Evolutionary conservation across 768 basidiomycete genomes (phyloP), one percentile per base, ranked within the genome.

Genomic region (Tricholoma sp.): DNA sequence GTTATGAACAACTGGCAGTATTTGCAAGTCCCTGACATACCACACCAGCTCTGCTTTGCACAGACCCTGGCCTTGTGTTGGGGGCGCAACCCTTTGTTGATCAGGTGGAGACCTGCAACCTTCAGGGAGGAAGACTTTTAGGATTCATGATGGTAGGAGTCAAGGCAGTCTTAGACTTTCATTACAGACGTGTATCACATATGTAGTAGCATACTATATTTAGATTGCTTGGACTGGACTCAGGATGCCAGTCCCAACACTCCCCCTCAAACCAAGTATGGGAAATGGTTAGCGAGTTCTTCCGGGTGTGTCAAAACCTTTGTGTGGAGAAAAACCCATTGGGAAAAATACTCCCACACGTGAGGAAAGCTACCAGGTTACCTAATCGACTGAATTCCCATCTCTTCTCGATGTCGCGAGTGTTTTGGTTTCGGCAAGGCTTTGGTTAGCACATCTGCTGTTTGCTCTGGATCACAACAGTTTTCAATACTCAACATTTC

Each of bases 371-470:
- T 39, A 39, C 37, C 16, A 14, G 37, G 37, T 39, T 39, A 39
- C 24, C 24, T n/a, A 14, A 39, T 39, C 16, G 14, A n/a, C 16
- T 39, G 37, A 39, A 39, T 39, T 16, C 37, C 37, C 16, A 39
- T 57, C 60, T 11, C 52, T 55, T 5, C 41, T 61, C 2, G 9
- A 29, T 62, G 59, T 29, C 55, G 43, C 32, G 56, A 39, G 37
- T 61, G 59, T 32, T 62, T 59, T 6, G 52, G 41, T 32, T 56
- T 49, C 11, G 61, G 39, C n/a, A 74, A 60, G 0, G 64, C 51
- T 56, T 78, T 78, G 0, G 72, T 77, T 45, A 78, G 66, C 5
- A 72, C 56, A 62, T 78, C 76, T 0, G 77, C 74, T 1, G 63
- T 41, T 56, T 71, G 71, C 18, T 72, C 61, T 1, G 55, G 57